Conservation (phyloP, 139 green algal species). For the Tetraselmis striata region DNA sequence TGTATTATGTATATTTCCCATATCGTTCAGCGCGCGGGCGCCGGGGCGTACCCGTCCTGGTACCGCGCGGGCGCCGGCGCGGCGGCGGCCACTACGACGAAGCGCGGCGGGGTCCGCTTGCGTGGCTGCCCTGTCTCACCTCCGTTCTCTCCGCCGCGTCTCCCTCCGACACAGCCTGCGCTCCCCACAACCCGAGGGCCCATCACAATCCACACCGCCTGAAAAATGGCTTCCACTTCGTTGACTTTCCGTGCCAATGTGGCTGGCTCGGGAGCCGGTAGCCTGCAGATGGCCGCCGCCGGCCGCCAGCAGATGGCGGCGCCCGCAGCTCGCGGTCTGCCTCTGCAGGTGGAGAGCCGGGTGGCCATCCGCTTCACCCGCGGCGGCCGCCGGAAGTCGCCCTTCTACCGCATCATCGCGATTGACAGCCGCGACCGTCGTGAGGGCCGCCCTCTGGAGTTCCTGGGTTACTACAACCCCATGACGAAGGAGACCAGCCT, state of each 20-base stretch:
- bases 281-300: not conserved
- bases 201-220: not conserved
- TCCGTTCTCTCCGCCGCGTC: not conserved
- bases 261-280: not conserved
- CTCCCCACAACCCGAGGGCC: not conserved
- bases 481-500: constrained; percentile 85
- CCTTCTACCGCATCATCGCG: constrained; percentile 86
- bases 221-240: too few species aligned
- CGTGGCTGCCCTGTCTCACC: not conserved
- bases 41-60: not conserved
- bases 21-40: not conserved
- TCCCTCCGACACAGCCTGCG: not conserved
- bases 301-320: not conserved
- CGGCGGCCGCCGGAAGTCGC: constrained; percentile 77
- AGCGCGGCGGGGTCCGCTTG: too few species aligned
- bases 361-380: constrained; percentile 83
- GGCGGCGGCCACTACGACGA: not conserved
- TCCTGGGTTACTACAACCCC: constrained; percentile 83
- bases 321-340: not conserved
- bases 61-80: not conserved
- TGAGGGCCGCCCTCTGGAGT: constrained; percentile 79
- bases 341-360: constrained; percentile 57
- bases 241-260: not conserved
- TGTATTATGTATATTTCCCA: not conserved
- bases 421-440: constrained; percentile 76